Base-by-base conservation (phyloP, 441 rosid genomes). In the Gossypium trilobum region DNA sequence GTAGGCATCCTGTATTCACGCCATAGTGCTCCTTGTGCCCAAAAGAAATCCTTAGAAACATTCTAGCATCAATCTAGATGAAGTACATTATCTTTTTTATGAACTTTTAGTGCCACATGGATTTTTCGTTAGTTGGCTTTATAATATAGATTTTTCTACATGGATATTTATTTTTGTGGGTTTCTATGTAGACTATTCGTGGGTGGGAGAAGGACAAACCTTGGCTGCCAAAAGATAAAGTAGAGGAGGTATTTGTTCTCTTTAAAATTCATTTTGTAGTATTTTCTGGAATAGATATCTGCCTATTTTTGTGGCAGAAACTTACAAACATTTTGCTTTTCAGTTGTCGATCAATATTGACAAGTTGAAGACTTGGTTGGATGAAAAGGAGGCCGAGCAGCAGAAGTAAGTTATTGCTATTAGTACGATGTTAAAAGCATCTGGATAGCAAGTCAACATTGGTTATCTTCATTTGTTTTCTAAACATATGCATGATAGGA, bases 151-250 rank as follows among this genome's bases (percentile, higher is more conserved):
- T 33, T 1, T 9, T 16, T 2, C 33, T 7, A 25, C 20, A 80
- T 70, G 77, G 19, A 77, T 70, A 48, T 71, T 14, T 74, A 23
- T 62, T 23, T 54, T 27, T 68, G 71, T 74, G 75, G 50, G 22
- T 74, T 72, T 68, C 72, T 70, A 76, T 88, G 80, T 88, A 95
- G 99, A 88, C 77, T 54, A 80, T 85, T 59, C 70, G 67, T 75
- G 88, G 75, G 67, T 95, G 99, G 99, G 92, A 86, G 77, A 72
- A 77, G 1, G 85, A 85, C 70, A 95, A 92, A 77, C 82, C 95
- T 50, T 95, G 98, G 98, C 91, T 95, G 85, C 96, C 98, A 2
- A 89, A 83, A 79, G 89, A 83, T 44, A 88, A 73, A 82, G 80
- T 88, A 77, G 85, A 87, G 51, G 96, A 91, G 97, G 99, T 95